Base-by-base conservation (phyloP, 805 yeast species). In the Spathaspora boniae region DNA sequence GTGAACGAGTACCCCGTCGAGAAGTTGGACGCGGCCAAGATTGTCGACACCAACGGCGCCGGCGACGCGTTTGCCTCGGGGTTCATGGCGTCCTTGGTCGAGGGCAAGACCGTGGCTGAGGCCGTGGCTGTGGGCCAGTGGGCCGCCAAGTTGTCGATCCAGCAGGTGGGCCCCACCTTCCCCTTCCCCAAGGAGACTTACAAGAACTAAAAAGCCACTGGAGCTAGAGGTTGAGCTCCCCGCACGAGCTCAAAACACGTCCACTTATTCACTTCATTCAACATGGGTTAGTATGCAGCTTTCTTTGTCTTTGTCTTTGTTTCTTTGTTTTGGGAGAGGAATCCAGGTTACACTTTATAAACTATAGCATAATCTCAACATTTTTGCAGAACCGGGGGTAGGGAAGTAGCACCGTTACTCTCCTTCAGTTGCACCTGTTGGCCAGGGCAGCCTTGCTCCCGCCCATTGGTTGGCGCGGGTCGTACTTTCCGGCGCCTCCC, bases 21-120 rank as follows among this genome's bases (percentile, higher is more conserved):
- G 49, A 76, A 81, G 40, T 76, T 93, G 54, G 83, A 76, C 27
- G 51, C 76, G 29, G 64, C 73, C 30, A 72, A 82, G 63, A 74
- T 93, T 42, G 80, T 74, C 40, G 99, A 93, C 71, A 86, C 98
- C 55, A 93, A 91, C 70, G 98, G 98, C 70, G 98, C 98, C 31
- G 98, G 98, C 64, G 97, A 91, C 60, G 96, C 97, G 9, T 91
- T 91, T 58, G 98, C 97, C 38, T 94, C 93, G 53, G 98, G 98
- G 40, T 89, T 91, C 63, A 65, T 88, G 45, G 95, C 96, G 43
- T 93, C 89, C 40, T 68, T 89, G 47, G 94, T 87, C 38, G 68
- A 80, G 62, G 86, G 81, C 46, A 78, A 83, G 60, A 50, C 74
- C 19, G 58, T 87, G 38, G 67, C 66, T 16, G 70, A 74, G 47